Base-by-base conservation (phyloP, 1,139 yeast genomes). In the Komagataea norvegica region DNA sequence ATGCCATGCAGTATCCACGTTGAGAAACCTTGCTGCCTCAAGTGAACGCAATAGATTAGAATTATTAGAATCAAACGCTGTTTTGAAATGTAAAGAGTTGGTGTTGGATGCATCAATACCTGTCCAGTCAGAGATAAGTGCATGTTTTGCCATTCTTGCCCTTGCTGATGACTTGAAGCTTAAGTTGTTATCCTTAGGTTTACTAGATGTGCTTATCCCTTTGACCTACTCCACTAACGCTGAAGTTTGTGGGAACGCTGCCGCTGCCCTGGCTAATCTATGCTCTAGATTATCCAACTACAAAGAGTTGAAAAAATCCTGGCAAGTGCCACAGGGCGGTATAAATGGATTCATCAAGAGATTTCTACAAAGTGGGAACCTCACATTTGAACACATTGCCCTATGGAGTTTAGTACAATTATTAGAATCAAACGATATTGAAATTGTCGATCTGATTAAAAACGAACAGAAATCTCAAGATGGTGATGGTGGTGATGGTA, bases 381-480 rank as follows among this genome's bases (percentile, higher is more conserved):
- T 95, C n/a, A 91, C 97, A 0, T 93, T 91, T 62, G 97, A 91
- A 64, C 98, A 91, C 60, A 91, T 91, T 62, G 96, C 98, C 1
- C 75, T 89, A 45, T 91, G 99, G 99, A 89, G 96, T 36, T 84
- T 89, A 49, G 71, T 89, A 52, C 98, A 91, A 65, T 72, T 91
- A 47, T 72, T 93, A 47, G 99, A 91, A 64, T 80, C 94, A 40
- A 87, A 84, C 54, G 86, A 88, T 56, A 64, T 65, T 36, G 83
- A 83, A 42, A 76, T 91, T 38, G 75, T 77, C 44, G 66, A 72
- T 8, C 67, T 77, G 52, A 77, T 83, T 33, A 80, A 80, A 55
- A 76, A 67, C 39, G 76, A 78, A 54, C n/a, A n/a, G n/a, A n/a
- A n/a, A n/a, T n/a, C n/a, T n/a, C n/a, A n/a, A n/a, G n/a, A n/a